Evolutionary conservation across 2,329 filamentous ascomycete species (phyloP).

Genomic region (Orbilia brochopaga): DNA sequence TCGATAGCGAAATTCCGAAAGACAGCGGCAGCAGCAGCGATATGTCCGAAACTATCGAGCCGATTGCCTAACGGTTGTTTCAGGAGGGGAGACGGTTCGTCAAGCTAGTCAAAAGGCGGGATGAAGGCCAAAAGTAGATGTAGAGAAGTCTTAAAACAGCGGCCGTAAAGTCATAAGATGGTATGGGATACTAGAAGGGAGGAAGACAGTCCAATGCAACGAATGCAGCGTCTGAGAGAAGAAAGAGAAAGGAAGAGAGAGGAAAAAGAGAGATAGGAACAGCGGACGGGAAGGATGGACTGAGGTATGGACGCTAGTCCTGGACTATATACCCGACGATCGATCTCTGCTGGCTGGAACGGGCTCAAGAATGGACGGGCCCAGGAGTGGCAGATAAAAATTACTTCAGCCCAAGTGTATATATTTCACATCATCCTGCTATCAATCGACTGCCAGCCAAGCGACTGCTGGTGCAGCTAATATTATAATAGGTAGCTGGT

Average conservation of each 20-base stretch:
- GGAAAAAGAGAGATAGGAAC: background rate
- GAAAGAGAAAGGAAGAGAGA: background rate
- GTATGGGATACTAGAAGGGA: no score
- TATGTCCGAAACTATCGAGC: background rate
- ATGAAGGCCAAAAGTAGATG: background rate
- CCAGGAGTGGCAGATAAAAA: background rate
- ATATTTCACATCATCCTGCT: no score
- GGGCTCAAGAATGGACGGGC: background rate
- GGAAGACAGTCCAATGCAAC: no score
- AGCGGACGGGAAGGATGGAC: background rate
- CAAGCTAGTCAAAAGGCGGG: background rate
- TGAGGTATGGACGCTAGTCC: background rate
- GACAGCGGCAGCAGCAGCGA: no score
- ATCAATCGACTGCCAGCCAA: no score
- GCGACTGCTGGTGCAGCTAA: no score
- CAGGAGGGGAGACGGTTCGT: background rate
- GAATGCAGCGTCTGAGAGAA: no score
- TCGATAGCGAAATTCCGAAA: background rate
- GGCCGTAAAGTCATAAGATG: background rate
- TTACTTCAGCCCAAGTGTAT: no score
- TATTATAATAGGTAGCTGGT: no score
- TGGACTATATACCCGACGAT: constrained; percentile 1
- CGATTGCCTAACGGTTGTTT: background rate
- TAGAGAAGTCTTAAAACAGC: background rate
- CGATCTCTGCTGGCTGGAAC: background rate